phyloP scores from a whole-genome alignment of 306 rosid species.

The Luffa acutangula region DNA sequence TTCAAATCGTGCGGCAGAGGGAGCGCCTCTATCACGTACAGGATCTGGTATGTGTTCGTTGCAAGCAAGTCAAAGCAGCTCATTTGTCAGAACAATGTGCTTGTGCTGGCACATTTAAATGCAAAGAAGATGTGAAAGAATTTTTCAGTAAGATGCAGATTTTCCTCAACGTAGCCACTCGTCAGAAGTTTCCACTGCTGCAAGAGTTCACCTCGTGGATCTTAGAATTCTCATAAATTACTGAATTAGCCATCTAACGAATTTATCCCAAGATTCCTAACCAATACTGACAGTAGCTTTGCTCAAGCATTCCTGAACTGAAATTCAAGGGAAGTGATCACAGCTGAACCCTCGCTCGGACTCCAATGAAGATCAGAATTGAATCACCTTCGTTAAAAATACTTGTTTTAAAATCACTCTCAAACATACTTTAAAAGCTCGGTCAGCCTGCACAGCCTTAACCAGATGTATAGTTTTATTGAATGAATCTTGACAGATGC shows the following conservation, averaged over 20 bases:
- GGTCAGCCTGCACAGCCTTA: not conserved
- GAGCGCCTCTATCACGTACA: constrained; percentile 76
- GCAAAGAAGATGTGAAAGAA: constrained; percentile 48
- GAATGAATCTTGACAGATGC: not conserved
- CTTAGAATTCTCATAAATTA: constrained; percentile 29
- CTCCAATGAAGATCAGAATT: not conserved
- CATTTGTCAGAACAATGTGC: constrained; percentile 77
- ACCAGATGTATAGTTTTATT: not conserved
- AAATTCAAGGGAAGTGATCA: not conserved
- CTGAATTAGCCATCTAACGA: not conserved
- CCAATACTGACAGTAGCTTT: not conserved
- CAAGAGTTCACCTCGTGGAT: constrained; percentile 73
- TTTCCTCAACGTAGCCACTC: constrained; percentile 48
- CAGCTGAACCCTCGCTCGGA: not conserved
- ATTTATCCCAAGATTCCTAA: not conserved
- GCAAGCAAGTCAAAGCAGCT: constrained; percentile 73
- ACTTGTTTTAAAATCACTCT: not conserved
- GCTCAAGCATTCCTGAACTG: not conserved
- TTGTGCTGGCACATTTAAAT: constrained; percentile 68
- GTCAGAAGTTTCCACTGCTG: constrained; percentile 78
- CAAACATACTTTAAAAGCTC: not conserved
- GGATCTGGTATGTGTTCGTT: constrained; percentile 59
- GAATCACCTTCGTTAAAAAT: too few species aligned
- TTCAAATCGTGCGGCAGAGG: constrained; percentile 77
- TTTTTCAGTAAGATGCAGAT: constrained; percentile 51